These are phyloP conservation scores for Dillenia suffruticosa DNA, from an alignment of 164 flowering plant genomes.

Conservation along the genomic window DNA sequence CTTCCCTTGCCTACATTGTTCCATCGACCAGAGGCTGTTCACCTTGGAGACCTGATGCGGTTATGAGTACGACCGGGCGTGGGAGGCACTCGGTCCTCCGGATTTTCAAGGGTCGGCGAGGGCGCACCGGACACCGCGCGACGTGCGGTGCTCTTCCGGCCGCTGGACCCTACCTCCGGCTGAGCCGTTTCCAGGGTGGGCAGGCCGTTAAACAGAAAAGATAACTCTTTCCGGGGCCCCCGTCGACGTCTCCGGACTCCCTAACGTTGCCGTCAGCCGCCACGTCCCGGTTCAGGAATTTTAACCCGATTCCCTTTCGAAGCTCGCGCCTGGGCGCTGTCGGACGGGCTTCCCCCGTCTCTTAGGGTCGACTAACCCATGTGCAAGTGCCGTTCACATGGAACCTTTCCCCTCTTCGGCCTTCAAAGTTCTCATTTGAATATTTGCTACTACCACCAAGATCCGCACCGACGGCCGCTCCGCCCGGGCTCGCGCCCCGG, in stretches of 20 bases:
- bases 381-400: constrained; percentile 18
- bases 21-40: too few species aligned
- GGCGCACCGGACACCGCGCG: too few species aligned
- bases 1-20: too few species aligned
- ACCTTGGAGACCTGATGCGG: too few species aligned
- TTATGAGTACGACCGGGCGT: too few species aligned
- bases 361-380: constrained; percentile 21
- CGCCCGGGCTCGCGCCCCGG: constrained; percentile 11
- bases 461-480: constrained; percentile 22
- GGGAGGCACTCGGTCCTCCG: too few species aligned
- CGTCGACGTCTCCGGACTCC: constrained; percentile 25
- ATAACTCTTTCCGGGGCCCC: constrained; percentile 41
- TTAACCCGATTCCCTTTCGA: constrained; percentile 24
- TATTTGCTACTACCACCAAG: constrained; percentile 33
- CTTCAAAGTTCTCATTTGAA: constrained; percentile 27
- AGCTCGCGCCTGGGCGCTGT: constrained; percentile 13
- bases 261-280: constrained; percentile 24
- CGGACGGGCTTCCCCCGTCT: constrained; percentile 20
- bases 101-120: too few species aligned
- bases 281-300: constrained; percentile 28
- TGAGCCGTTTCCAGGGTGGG: too few species aligned
- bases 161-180: too few species aligned
- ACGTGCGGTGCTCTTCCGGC: too few species aligned
- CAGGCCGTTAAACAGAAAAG: constrained; percentile 11
- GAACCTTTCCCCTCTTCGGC: constrained; percentile 18